Conservation (phyloP, 2,329 filamentous ascomycete genomes). For the Hirsutella thompsonii region DNA sequence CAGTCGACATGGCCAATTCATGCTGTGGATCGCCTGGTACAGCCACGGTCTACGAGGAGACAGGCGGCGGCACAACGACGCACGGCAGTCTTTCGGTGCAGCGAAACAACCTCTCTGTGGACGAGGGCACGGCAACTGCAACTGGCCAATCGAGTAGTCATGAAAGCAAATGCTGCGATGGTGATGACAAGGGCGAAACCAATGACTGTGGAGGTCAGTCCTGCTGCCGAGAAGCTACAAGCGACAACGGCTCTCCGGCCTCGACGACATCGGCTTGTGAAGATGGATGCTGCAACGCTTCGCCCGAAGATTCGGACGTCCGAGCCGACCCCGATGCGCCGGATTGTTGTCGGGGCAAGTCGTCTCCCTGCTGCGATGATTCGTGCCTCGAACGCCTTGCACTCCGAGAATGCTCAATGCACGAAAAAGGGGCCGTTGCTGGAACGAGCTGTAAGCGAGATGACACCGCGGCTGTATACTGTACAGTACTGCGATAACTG, state of each 20-base stretch:
- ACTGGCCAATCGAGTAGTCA: no score
- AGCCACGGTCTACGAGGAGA: no score
- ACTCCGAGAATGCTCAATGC: constrained; percentile 21
- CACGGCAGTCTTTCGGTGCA: no score
- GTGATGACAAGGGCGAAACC: no score
- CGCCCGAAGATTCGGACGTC: background rate
- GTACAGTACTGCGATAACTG: background rate
- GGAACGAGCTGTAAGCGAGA: background rate
- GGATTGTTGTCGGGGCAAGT: constrained; percentile 28
- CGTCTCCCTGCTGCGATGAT: constrained; percentile 26
- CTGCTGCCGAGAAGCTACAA: no score
- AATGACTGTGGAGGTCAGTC: no score
- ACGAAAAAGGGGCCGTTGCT: background rate
- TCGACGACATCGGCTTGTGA: background rate
- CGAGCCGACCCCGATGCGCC: background rate
- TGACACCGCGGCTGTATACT: background rate
- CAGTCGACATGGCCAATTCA: background rate
- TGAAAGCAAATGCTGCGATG: background rate
- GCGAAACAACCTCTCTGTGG: no score
- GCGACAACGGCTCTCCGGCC: no score
- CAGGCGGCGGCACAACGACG: no score
- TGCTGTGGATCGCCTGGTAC: background rate
- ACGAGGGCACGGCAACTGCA: no score
- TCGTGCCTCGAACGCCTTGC: constrained; percentile 31
- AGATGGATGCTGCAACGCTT: background rate